phyloP scores from a whole-genome alignment of 2,329 filamentous ascomycete species.

The Curvularia eragrostidis region DNA sequence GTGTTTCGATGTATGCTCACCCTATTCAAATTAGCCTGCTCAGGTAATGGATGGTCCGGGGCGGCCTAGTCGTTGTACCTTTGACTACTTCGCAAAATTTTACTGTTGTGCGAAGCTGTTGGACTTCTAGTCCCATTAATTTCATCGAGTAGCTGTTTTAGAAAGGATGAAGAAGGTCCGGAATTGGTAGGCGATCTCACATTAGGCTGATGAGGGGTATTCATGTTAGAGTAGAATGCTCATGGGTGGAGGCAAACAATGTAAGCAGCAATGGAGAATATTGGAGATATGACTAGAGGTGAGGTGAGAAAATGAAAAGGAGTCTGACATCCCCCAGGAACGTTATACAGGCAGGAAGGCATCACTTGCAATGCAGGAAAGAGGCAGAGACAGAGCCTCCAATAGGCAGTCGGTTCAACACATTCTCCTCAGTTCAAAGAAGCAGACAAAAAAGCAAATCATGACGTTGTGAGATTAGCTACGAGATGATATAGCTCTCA shows the following conservation, averaged over 20 bases:
- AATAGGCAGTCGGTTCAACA: background rate
- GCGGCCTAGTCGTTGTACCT: background rate
- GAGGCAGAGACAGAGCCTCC: slow-evolving; percentile 1
- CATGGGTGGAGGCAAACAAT: slow-evolving; percentile 27
- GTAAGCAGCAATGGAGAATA: slow-evolving; percentile 19
- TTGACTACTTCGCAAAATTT: background rate
- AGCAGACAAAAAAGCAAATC: slow-evolving; percentile 14
- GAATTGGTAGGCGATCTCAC: slow-evolving; percentile 6
- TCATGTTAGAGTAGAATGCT: slow-evolving; percentile 34
- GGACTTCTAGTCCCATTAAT: slow-evolving; percentile 24
- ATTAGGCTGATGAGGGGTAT: slow-evolving; percentile 28
- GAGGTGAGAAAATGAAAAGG: slow-evolving; percentile 4
- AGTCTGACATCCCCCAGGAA: background rate
- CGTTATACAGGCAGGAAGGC: background rate
- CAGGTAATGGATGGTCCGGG: background rate
- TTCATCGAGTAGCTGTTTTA: slow-evolving; percentile 39
- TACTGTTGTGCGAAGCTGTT: background rate
- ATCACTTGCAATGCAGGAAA: background rate
- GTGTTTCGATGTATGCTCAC: background rate
- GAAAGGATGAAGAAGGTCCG: slow-evolving; percentile 27
- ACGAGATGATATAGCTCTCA: slow-evolving; percentile 37
- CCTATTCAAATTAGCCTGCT: background rate
- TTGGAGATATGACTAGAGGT: slow-evolving; percentile 4
- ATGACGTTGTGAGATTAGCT: slow-evolving; percentile 38
- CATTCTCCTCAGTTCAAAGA: background rate